Evolutionary conservation across 2,329 filamentous ascomycete species (phyloP).

Genomic region (Aspergillus caelatus): DNA sequence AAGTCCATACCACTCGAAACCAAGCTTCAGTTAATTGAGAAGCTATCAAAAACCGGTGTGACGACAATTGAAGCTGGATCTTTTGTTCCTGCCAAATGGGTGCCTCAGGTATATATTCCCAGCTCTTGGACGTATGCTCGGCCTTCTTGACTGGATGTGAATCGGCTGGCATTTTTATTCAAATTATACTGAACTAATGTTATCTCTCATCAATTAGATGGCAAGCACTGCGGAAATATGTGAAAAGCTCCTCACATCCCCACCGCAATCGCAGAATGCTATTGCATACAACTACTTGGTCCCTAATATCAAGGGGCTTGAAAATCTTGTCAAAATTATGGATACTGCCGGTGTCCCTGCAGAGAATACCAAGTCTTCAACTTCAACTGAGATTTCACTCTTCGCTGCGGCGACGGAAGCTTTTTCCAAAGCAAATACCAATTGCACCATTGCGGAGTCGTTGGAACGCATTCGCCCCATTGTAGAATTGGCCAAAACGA

Average conservation of each 20-base stretch:
- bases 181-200: neutral
- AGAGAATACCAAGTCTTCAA: constrained; percentile 29
- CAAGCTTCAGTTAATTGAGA: constrained; percentile 54
- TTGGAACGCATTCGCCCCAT: constrained; percentile 62
- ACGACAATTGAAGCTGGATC: constrained; percentile 57
- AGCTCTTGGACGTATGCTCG: neutral
- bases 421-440: constrained; percentile 68
- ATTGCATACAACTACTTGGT: constrained; percentile 69
- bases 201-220: constrained; percentile 52
- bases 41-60: constrained; percentile 52
- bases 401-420: constrained; percentile 68
- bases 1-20: constrained; percentile 50
- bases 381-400: constrained; percentile 60
- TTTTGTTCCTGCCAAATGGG: constrained; percentile 58
- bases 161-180: neutral
- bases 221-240: constrained; percentile 66
- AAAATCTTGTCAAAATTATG: constrained; percentile 60
- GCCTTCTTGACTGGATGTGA: neutral
- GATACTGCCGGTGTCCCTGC: constrained; percentile 42
- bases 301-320: constrained; percentile 64
- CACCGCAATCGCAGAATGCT: constrained; percentile 53
- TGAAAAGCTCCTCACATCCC: constrained; percentile 53
- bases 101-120: constrained; percentile 50
- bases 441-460: constrained; percentile 66
- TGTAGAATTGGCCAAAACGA: constrained; percentile 57